Conservation (phyloP, 2,329 filamentous ascomycete species). For the Proliferodiscus dingleyae region DNA sequence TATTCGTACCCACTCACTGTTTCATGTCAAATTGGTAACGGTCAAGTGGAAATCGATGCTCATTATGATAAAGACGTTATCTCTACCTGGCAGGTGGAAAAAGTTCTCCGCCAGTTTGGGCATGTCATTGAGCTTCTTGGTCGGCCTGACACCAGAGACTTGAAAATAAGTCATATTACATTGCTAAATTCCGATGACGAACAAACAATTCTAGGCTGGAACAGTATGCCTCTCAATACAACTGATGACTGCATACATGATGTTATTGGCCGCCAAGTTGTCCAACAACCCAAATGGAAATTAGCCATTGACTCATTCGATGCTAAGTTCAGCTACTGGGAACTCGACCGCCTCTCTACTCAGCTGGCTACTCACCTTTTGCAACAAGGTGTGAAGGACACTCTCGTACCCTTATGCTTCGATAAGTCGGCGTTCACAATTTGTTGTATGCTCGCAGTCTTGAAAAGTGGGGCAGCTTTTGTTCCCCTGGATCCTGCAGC, state of each 20-base stretch:
- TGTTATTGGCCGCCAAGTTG: not conserved
- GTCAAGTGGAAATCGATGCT: conserved; percentile 2
- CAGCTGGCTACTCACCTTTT: conserved; percentile 5
- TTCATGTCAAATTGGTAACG: conserved; percentile 3
- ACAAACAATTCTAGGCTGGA: conserved; percentile 4
- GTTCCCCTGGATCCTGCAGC: conserved; percentile 30
- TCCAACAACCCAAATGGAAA: not conserved
- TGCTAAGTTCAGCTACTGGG: conserved; percentile 11
- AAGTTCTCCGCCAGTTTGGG: conserved; percentile 7
- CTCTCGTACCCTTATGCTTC: conserved; percentile 27
- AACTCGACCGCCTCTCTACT: conserved; percentile 12
- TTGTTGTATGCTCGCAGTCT: conserved; percentile 28
- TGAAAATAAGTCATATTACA: conserved; percentile 4
- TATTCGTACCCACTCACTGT: conserved; percentile 10
- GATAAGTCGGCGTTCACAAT: conserved; percentile 29
- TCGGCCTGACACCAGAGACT: not conserved
- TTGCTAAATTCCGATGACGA: conserved; percentile 5
- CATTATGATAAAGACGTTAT: conserved; percentile 8
- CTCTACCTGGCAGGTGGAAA: conserved; percentile 3
- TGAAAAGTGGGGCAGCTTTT: conserved; percentile 29
- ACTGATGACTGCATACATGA: conserved; percentile 6
- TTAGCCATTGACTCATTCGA: conserved; percentile 8
- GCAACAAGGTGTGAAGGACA: conserved; percentile 7
- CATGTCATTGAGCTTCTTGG: conserved; percentile 6
- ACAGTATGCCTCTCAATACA: not conserved